Evolutionary conservation across 345 rosid species (phyloP).

Genomic region (Boechera retrofracta): DNA sequence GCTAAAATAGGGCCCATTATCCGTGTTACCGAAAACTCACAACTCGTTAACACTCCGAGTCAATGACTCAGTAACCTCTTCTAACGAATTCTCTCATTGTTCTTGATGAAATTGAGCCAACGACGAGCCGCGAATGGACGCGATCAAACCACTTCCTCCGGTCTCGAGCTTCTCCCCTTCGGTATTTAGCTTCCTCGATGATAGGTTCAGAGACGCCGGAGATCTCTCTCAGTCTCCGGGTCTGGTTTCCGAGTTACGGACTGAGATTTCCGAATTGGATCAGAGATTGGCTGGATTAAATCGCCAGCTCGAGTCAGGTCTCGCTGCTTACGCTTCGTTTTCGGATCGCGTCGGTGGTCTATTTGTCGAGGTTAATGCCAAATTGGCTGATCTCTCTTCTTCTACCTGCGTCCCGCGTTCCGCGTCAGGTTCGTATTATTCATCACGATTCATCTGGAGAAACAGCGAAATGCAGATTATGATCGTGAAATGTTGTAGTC

Average conservation of each 20-base stretch:
- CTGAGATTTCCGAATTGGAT: conserved; percentile 67
- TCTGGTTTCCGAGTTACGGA: conserved; percentile 61
- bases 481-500: conserved; percentile 3
- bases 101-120: conserved; percentile 36
- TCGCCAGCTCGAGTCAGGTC: conserved; percentile 58
- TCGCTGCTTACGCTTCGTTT: conserved; percentile 66
- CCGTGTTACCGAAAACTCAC: background rate
- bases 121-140: conserved; percentile 51
- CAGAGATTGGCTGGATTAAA: conserved; percentile 56
- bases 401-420: conserved; percentile 46
- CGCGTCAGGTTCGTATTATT: conserved; percentile 52
- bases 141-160: conserved; percentile 58
- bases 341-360: conserved; percentile 60
- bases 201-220: conserved; percentile 48
- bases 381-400: conserved; percentile 64
- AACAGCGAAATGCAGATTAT: background rate
- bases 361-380: conserved; percentile 47
- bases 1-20: conserved; percentile 26
- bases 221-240: conserved; percentile 56
- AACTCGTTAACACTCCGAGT: conserved; percentile 41
- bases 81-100: conserved; percentile 25
- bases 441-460: background rate
- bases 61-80: conserved; percentile 37
- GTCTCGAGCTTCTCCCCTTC: conserved; percentile 55
- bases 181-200: conserved; percentile 59